Evolutionary conservation across 1,284 basidiomycete genomes (phyloP).

Genomic region (Agaricales sp.): DNA sequence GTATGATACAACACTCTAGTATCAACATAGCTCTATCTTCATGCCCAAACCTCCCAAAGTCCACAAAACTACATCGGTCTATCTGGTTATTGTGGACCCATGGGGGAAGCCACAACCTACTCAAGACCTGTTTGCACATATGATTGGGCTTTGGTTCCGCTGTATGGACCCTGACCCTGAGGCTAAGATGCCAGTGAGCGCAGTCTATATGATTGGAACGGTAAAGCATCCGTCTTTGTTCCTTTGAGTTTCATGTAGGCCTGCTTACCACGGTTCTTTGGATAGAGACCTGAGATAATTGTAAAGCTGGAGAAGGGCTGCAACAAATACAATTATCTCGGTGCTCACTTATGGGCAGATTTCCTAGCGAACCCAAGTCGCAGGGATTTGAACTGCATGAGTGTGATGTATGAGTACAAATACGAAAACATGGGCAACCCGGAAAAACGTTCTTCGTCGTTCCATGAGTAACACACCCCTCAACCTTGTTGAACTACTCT

Average conservation of each 20-base stretch:
- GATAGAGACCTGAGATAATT: neutral
- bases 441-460: neutral
- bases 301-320: neutral
- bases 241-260: neutral
- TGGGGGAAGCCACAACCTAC: neutral
- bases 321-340: neutral
- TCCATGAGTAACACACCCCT: no score
- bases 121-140: neutral
- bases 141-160: neutral
- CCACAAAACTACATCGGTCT: neutral
- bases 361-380: neutral
- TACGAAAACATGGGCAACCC: neutral
- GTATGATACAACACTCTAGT: no score
- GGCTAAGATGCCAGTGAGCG: neutral
- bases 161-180: neutral
- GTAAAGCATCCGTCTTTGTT: neutral
- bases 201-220: neutral
- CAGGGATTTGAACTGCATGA: neutral
- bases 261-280: neutral
- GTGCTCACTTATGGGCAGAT: neutral
- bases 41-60: neutral
- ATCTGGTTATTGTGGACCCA: neutral
- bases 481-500: neutral
- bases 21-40: neutral
- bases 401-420: neutral